Conservation (phyloP, 31 red algal species). For the Odonthalia washingtoniensis region DNA sequence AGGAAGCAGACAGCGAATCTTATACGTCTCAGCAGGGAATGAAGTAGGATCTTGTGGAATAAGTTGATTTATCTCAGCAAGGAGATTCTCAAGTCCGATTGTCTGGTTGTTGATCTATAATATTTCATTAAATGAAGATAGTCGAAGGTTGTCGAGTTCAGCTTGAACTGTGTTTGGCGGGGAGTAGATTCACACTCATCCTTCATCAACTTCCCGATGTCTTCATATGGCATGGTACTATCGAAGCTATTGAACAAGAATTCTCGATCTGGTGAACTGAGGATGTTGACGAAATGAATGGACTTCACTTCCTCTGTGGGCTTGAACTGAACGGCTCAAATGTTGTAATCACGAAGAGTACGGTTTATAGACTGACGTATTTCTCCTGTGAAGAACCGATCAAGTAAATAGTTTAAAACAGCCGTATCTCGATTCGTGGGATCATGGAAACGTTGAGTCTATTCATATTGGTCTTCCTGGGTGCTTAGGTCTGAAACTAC, state of each 20-base stretch:
- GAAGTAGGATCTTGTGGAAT: too few species aligned
- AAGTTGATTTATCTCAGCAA: background rate
- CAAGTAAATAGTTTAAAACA: background rate
- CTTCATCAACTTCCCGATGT: background rate
- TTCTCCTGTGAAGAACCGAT: background rate
- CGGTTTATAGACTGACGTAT: background rate
- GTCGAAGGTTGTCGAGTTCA: background rate
- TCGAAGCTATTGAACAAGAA: conserved; percentile 34
- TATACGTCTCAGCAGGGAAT: background rate
- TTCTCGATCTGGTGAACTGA: background rate
- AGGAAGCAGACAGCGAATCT: background rate
- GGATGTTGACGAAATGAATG: conserved; percentile 1
- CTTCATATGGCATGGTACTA: background rate
- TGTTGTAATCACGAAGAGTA: background rate
- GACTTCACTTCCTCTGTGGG: background rate
- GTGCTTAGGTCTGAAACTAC: background rate
- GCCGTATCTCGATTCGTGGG: background rate
- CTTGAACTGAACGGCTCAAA: conserved; percentile 13
- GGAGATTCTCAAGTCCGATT: background rate
- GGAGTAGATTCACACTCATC: background rate
- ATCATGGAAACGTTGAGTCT: background rate
- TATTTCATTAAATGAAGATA: background rate
- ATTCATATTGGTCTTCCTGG: background rate
- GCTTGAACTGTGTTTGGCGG: conserved; percentile 24
- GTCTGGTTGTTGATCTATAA: background rate